These are phyloP conservation scores for Diplodia scrobiculata DNA, from an alignment of 2,329 filamentous ascomycete genomes.

Conservation along the genomic window DNA sequence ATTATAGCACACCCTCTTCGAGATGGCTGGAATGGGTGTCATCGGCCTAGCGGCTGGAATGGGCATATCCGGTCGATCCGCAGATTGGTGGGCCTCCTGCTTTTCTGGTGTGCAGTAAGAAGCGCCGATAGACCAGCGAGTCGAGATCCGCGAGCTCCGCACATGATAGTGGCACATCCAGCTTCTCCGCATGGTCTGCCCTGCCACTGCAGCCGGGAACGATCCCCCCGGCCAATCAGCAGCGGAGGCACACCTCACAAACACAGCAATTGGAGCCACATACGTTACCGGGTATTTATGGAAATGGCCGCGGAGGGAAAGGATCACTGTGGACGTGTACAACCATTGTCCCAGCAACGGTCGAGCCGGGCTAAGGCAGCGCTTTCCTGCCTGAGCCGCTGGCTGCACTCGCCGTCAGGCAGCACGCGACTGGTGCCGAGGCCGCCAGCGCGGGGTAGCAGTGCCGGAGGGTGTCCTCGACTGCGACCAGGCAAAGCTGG, in stretches of 20 bases:
- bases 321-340: constrained; percentile 15
- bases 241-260: constrained; percentile 8
- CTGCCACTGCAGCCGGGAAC: constrained; percentile 20
- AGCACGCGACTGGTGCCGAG: neutral
- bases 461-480: neutral
- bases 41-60: neutral
- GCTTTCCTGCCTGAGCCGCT: neutral
- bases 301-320: constrained; percentile 10
- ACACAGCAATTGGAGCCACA: constrained; percentile 21
- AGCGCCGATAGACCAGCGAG: neutral
- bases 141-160: constrained; percentile 22
- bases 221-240: constrained; percentile 10
- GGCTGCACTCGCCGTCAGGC: neutral
- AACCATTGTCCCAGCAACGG: constrained; percentile 10
- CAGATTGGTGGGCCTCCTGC: neutral
- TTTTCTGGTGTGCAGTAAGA: constrained; percentile 9
- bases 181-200: constrained; percentile 23
- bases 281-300: constrained; percentile 16
- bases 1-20: neutral
- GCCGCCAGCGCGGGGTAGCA: neutral
- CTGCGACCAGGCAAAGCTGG: neutral
- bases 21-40: neutral
- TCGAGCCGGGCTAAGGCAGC: neutral
- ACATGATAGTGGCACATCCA: constrained; percentile 21
- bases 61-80: neutral